phyloP scores from a whole-genome alignment of 1,139 yeast species.

The Suhomyces yuchorum region DNA sequence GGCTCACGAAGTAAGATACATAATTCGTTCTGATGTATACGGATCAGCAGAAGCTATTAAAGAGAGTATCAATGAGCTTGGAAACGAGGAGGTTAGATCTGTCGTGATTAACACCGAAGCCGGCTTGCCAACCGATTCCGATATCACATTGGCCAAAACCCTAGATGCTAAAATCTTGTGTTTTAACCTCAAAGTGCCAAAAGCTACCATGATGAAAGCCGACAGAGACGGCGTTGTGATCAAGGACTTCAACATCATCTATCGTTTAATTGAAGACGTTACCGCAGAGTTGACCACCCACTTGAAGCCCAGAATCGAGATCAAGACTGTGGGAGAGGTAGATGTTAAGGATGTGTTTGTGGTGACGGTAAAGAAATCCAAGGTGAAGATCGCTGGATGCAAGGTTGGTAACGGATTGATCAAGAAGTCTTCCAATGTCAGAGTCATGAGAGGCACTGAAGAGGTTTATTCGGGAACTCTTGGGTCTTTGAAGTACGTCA shows the following conservation, averaged over 20 bases:
- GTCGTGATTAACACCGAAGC: slow-evolving; percentile 73
- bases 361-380: slow-evolving; percentile 53
- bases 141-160: slow-evolving; percentile 77
- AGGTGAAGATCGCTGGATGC: slow-evolving; percentile 81
- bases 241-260: slow-evolving; percentile 75
- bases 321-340: slow-evolving; percentile 68
- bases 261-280: slow-evolving; percentile 84
- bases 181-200: slow-evolving; percentile 74
- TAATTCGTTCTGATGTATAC: slow-evolving; percentile 87
- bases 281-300: slow-evolving; percentile 61
- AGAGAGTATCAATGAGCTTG: slow-evolving; percentile 78
- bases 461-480: slow-evolving; percentile 68
- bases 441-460: slow-evolving; percentile 60
- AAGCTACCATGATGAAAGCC: slow-evolving; percentile 64
- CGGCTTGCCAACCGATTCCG: slow-evolving; percentile 84
- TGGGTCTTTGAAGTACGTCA: slow-evolving; percentile 76
- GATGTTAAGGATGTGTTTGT: slow-evolving; percentile 72
- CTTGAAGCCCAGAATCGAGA: slow-evolving; percentile 69
- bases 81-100: slow-evolving; percentile 81
- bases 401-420: slow-evolving; percentile 74
- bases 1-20: slow-evolving; percentile 51
- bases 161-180: slow-evolving; percentile 74
- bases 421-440: slow-evolving; percentile 59
- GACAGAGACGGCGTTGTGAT: slow-evolving; percentile 60
- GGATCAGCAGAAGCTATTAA: slow-evolving; percentile 64